phyloP scores from a whole-genome alignment of 345 rosid species.

The Cardamine chenopodiifolia region DNA sequence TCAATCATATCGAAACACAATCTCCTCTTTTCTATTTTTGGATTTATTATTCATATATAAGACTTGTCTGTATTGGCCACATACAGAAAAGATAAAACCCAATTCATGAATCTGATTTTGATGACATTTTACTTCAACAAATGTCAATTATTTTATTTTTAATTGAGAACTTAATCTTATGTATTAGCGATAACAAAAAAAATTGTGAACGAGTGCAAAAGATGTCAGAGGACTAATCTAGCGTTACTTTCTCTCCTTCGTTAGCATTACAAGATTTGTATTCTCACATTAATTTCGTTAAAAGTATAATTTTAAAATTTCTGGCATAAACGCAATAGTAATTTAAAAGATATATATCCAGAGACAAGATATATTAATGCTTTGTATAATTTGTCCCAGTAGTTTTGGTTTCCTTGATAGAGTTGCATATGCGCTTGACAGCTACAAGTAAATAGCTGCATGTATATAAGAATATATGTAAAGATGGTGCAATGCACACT shows the following conservation, averaged over 20 bases:
- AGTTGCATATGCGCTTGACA: conserved; percentile 24
- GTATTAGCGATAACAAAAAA: not conserved
- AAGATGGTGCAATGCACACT: conserved; percentile 31
- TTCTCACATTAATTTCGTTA: not conserved
- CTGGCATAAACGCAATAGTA: not conserved
- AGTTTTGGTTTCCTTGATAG: conserved; percentile 26
- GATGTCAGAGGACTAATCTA: conserved; percentile 8
- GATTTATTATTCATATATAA: not conserved
- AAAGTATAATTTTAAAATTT: not conserved
- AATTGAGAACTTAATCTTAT: not conserved
- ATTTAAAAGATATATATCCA: not conserved
- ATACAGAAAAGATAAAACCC: not conserved
- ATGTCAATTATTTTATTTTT: not conserved
- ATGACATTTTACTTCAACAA: conserved; percentile 11
- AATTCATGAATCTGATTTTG: not conserved
- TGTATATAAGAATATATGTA: not conserved
- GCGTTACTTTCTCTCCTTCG: not conserved
- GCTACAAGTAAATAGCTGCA: conserved; percentile 11
- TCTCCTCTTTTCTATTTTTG: conserved; percentile 20
- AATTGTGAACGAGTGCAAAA: not conserved
- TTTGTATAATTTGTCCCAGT: conserved; percentile 7
- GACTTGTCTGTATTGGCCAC: conserved; percentile 12
- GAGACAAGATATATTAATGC: not conserved
- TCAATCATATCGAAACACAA: conserved; percentile 36
- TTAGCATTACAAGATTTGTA: not conserved